Base-by-base conservation (phyloP, 306 rosid genomes). In the Phaseolus lunatus region DNA sequence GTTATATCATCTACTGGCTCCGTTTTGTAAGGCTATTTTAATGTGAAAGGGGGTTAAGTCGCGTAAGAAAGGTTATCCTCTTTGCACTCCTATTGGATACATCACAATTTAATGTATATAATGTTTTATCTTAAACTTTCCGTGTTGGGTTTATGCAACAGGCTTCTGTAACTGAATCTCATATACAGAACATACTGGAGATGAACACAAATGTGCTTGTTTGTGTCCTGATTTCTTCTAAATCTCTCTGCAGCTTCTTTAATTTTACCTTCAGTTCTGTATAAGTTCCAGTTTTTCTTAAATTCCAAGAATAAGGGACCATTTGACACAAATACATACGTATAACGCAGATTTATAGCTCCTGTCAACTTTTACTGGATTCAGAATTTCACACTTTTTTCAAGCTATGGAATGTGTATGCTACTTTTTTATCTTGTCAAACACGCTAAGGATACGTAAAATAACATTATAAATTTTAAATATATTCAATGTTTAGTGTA, bases 101-200 rank as follows among this genome's bases (percentile, higher is more conserved):
- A 53, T 37, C 78, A 73, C 77, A 56, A 77, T 76, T 84, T 61
- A 35, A 80, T 87, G 90, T 87, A 84, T 63, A 87, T 87, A 87
- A 72, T 45, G 45, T 61, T 78, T 75, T 67, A 18, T 76, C 52
- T 43, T 47, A 58, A 56, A 64, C 69, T 75, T 80, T 57, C 45
- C 18, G 62, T 47, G 5, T 47, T 67, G 80, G 75, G 67, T 72
- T 79, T 79, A 59, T 85, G 84, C 86, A 41, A 71, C 71, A 47
- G 73, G 77, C 83, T 69, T 84, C 62, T 87, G 84, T 87, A 75
- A 77, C 86, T 67, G 76, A 77, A 72, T 70, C 52, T 75, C 49
- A 5, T 70, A 61, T 71, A 81, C 61, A 7, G 64, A 77, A 58
- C 53, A 75, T 73, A 70, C 52, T 59, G 78, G 68, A 76, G 75